Base-by-base conservation (phyloP, 495 filamentous ascomycete genomes). In the Hypoxylon intermedium region DNA sequence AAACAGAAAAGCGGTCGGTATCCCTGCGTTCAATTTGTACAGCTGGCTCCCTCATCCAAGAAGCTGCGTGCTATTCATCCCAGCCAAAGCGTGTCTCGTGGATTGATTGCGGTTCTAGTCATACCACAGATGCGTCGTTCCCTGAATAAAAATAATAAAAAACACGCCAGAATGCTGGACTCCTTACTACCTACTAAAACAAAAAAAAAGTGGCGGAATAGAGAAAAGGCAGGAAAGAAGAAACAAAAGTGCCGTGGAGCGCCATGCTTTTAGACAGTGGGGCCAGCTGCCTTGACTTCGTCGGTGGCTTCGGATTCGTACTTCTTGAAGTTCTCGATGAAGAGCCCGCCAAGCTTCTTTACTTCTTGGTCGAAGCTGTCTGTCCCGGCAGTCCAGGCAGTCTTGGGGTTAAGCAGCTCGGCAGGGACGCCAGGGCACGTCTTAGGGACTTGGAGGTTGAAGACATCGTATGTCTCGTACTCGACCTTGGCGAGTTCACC, bases 291-390 rank as follows among this genome's bases (percentile, higher is more conserved):
- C 70, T 87, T 83, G 55, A 92, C 92, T 49, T 96, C 93, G 52
- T 81, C 77, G 28, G 93, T 96, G 19, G 93, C 93, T 76, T 96
- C 83, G 60, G 88, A 87, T 60, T 85, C 78, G 81, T 96, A 98
- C 81, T 94, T 95, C 81, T 92, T 87, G 82, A 98, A 98, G 82
- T 98, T 98, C 79, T 97, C 90, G 71, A 87, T 84, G 83, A 98
- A 98, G 49, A 98, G 82, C 42, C 67, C 75, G 58, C 86, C 94
- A 5, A 98, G 85, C 80, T 96, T 97, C 70, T 77, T 89, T 43
- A 97, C 94, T 75, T 97, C 93, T 30, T 83, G 78, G 67, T 83
- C 80, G 86, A 97, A 98, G 73, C 85, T 85, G 46, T 88, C 83
- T 30, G 80, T 79, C 38, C 88, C 79, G 34, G 86, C 89, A 43